phyloP scores from a whole-genome alignment of 768 basidiomycete genomes.

The Tricholoma bakamatsutake region DNA sequence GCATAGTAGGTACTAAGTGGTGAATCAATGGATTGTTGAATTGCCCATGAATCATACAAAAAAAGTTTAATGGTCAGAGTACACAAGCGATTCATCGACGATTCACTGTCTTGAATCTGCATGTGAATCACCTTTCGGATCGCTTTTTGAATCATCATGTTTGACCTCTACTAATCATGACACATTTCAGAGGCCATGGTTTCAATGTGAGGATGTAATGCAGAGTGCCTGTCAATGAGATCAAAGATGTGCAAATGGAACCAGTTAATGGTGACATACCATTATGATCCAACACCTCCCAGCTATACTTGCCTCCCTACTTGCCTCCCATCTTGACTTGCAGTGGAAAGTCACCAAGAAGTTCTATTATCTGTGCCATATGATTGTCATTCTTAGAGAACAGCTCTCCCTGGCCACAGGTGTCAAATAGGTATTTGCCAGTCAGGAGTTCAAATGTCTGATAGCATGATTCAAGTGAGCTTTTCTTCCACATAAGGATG shows the following conservation, averaged over 20 bases:
- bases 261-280: constrained; percentile 33
- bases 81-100: too few species aligned
- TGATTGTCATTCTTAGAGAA: constrained; percentile 95
- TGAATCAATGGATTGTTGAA: too few species aligned
- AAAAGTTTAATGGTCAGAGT: too few species aligned
- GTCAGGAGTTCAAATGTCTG: constrained; percentile 86
- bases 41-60: too few species aligned
- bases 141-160: too few species aligned
- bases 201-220: constrained; percentile 72
- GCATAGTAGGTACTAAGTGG: too few species aligned
- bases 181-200: constrained; percentile 75
- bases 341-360: constrained; percentile 72
- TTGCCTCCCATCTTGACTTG: constrained; percentile 77
- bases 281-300: constrained; percentile 75
- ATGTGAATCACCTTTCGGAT: too few species aligned
- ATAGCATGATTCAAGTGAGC: neutral
- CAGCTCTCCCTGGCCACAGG: constrained; percentile 71
- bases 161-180: too few species aligned
- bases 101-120: too few species aligned
- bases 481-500: too few species aligned
- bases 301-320: constrained; percentile 79
- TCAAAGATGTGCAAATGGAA: neutral
- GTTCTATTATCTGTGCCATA: constrained; percentile 91
- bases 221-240: constrained; percentile 43
- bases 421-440: constrained; percentile 90